phyloP scores from a whole-genome alignment of 257 asterid genomes.

The Sherardia arvensis region DNA sequence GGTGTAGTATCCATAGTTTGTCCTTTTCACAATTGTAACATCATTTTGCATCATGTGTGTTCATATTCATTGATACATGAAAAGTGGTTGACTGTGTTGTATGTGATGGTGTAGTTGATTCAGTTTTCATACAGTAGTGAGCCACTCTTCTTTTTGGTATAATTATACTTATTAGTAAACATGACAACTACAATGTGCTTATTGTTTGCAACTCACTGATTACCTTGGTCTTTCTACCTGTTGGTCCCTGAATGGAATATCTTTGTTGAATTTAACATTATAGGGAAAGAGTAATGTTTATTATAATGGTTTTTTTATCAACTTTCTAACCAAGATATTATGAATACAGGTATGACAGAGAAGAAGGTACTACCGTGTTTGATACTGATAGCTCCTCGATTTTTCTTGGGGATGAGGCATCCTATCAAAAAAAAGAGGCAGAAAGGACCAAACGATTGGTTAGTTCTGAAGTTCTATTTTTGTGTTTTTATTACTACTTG shows the following conservation, averaged over 20 bases:
- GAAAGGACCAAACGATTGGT: conserved; percentile 86
- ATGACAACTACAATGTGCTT: not conserved
- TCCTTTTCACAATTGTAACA: not conserved
- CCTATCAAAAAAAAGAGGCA: conserved; percentile 84
- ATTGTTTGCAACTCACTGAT: not conserved
- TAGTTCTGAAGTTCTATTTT: conserved; percentile 7
- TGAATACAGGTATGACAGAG: conserved; percentile 76
- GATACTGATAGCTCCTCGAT: conserved; percentile 58
- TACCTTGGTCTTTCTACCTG: not conserved
- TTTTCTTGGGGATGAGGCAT: conserved; percentile 89
- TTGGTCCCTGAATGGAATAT: not conserved
- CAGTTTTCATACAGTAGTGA: not conserved
- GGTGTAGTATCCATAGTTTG: too few relatives aligned
- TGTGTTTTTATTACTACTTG: conserved; percentile 1
- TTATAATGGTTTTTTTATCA: conserved; percentile 19
- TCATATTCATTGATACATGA: not conserved
- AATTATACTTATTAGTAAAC: not conserved
- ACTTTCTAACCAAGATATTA: conserved; percentile 9
- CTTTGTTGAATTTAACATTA: not conserved
- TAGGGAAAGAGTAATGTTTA: not conserved
- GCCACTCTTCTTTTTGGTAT: not conserved
- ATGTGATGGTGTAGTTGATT: not conserved
- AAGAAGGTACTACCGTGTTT: conserved; percentile 73
- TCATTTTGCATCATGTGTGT: not conserved
- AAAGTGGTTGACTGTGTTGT: not conserved